A percentile compares a stretch with the other conserved stretches of the same genome.
Conservation (phyloP, 139 green algal genomes). For the Pseudopediastrum boryanum region DNA sequence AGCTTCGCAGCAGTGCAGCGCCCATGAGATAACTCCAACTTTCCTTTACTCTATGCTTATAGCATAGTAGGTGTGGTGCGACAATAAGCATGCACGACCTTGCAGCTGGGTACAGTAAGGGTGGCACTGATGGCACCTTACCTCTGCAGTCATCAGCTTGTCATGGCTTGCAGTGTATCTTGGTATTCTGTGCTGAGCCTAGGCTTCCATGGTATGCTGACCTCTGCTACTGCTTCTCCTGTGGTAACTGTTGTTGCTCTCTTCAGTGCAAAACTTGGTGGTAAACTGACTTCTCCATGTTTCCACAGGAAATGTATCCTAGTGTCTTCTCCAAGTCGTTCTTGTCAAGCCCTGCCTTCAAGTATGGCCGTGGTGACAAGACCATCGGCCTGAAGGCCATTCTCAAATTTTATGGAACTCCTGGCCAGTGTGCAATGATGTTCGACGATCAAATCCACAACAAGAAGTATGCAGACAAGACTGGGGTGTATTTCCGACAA, state of each 20-base stretch:
- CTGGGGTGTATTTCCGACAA: too few relatives aligned
- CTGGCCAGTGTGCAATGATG: not conserved
- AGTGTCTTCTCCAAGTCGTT: constrained; percentile 71
- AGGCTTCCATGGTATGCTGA: not conserved
- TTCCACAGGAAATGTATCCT: constrained; percentile 55
- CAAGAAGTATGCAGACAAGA: too few relatives aligned
- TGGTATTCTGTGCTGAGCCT: too few relatives aligned
- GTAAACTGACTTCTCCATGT: not conserved
- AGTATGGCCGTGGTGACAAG: not conserved
- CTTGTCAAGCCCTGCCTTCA: constrained; percentile 42
- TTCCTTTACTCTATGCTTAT: too few relatives aligned
- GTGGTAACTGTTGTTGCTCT: not conserved
- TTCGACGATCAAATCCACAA: too few relatives aligned
- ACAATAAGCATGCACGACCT: too few relatives aligned
- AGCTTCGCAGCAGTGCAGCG: too few relatives aligned
- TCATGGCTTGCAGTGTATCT: not conserved
- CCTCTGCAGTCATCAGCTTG: not conserved
- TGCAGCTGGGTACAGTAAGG: too few relatives aligned
- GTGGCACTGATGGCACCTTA: not conserved
- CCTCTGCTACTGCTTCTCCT: too few relatives aligned
- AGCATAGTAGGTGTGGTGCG: too few relatives aligned
- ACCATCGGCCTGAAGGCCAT: not conserved
- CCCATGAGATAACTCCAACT: too few relatives aligned
- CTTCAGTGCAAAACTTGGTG: not conserved
- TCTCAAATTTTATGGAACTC: not conserved